Base-by-base conservation (phyloP, 257 asterid genomes). In the Haberlea rhodopensis region DNA sequence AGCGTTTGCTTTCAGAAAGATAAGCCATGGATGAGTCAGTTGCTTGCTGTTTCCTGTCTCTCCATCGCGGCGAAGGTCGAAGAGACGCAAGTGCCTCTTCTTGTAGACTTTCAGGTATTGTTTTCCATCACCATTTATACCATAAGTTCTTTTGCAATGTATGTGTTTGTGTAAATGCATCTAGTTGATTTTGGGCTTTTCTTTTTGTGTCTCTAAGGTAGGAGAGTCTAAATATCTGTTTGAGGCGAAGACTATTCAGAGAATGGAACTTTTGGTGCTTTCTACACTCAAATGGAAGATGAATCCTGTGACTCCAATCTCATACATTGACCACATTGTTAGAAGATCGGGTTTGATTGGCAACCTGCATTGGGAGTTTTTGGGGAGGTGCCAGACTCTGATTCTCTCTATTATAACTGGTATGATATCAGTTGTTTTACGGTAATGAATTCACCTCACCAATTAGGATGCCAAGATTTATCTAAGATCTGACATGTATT, bases 61-160 rank as follows among this genome's bases (percentile, higher is more conserved):
- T 94, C 96, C 5, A 59, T 94, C n/a, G 99, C 99, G 79, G 95
- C 99, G 0, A 94, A 94, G 67, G 79, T 94, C 78, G 99, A 94
- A 79, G 96, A 94, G 70, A 88, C 84, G 71, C 94, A 86, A 72
- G 95, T 90, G 60, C 96, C 97, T 16, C 85, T 87, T 60, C 74
- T 94, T 6, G 66, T 90, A 46, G 95, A 92, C 77, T 78, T 92
- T n/a, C 99, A 89, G 76, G 99, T 89, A 80, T 46, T 89, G 73
- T 69, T 22, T 0, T 65, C 24, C 54, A 4, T 49, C 3, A 1
- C 6, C 28, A 25, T 62, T 2, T 15, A 40, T 70, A 3, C 3
- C 32, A 61, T 43, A 40, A 29, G 31, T 22, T 27, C 10, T 34
- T 13, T 53, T 60, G 75, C 68, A 71, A 7, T 78, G 68, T 68